Base-by-base conservation (phyloP, 192 early-diverging fungal species). In the Chytriomyces confervae region DNA sequence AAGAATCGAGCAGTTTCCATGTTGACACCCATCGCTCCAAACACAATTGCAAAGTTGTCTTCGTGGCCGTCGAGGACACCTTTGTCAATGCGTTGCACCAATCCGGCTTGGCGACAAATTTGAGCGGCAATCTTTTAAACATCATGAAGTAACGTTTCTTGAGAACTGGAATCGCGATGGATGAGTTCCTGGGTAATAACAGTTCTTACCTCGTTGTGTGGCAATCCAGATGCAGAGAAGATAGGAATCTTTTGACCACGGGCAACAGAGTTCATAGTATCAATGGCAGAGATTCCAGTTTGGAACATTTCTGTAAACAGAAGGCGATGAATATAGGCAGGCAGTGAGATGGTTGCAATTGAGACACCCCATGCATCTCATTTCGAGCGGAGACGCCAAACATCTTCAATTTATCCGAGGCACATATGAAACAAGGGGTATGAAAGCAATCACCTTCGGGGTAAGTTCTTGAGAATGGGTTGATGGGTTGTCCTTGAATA, bases 241-340 rank as follows among this genome's bases (percentile, higher is more conserved):
- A 99, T 99, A 48, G 97, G 97, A 79, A 99, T 99, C 90, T 99
- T 99, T 85, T 99, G 97, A n/a, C 97, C 97, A 89, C 97, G 95
- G 46, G 97, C 97, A 90, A 99, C 97, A 20, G 96, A 98, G 90
- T 98, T 98, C 97, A 99, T 99, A 61, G 96, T 97, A 80, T 99
- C 97, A 72, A 99, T 99, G 62, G 97, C 94, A 68, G 96, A 98
- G 71, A 99, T 94, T 80, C 97, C 97, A 10, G 97, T 99, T 84
- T 99, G 97, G 76, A 99, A 97, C 97, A 99, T 99, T 88, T 99
- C 97, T 76, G 23, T 44, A 18, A 48, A 24, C 16, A 13, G 20
- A 11, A 20, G 27, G 13, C 20, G 63, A 29, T 20, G 27, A 16
- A 6, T 49, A 48, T 3, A 57, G 1, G 57, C 16, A 13, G 20